These are phyloP conservation scores for Leishmania arabica DNA, from an alignment of 208 protist species.

Conservation along the genomic window DNA sequence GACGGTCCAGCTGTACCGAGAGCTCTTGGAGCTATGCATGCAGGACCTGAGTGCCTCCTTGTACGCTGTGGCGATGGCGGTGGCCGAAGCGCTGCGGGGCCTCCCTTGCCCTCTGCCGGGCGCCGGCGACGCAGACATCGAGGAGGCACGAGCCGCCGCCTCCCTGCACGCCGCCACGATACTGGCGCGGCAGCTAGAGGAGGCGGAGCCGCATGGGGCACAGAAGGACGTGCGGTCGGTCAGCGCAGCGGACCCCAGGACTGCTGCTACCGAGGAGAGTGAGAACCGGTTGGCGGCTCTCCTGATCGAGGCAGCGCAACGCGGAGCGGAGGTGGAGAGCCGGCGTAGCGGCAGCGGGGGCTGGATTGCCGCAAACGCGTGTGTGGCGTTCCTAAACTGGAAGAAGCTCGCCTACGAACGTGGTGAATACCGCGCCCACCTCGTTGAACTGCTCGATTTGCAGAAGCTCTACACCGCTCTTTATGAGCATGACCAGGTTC, in stretches of 20 bases:
- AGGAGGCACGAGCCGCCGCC: conserved; percentile 30
- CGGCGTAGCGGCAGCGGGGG: conserved; percentile 27
- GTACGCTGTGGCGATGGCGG: conserved; percentile 54
- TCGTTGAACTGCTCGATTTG: conserved; percentile 26
- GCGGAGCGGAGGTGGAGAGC: conserved; percentile 17
- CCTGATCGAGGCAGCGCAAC: conserved; percentile 23
- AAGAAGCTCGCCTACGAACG: conserved; percentile 32
- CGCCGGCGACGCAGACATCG: conserved; percentile 11
- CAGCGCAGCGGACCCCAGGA: background rate
- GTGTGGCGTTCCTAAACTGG: conserved; percentile 58
- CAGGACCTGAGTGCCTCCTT: conserved; percentile 49
- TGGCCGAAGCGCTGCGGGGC: conserved; percentile 51
- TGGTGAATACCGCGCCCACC: conserved; percentile 45
- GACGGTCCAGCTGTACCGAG: conserved; percentile 61
- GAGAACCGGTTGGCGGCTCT: conserved; percentile 15
- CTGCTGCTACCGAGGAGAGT: background rate
- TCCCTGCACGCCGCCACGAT: conserved; percentile 30
- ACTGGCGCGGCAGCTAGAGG: conserved; percentile 28
- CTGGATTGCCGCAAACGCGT: conserved; percentile 72
- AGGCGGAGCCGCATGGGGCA: conserved; percentile 12
- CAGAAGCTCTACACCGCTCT: conserved; percentile 22
- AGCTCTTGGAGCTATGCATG: conserved; percentile 66
- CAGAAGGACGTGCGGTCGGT: background rate
- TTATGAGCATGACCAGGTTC: conserved; percentile 14
- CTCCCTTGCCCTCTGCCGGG: conserved; percentile 27